Evolutionary conservation across 441 rosid genomes (phyloP).

Genomic region (Bocquillonia castaneifolia): DNA sequence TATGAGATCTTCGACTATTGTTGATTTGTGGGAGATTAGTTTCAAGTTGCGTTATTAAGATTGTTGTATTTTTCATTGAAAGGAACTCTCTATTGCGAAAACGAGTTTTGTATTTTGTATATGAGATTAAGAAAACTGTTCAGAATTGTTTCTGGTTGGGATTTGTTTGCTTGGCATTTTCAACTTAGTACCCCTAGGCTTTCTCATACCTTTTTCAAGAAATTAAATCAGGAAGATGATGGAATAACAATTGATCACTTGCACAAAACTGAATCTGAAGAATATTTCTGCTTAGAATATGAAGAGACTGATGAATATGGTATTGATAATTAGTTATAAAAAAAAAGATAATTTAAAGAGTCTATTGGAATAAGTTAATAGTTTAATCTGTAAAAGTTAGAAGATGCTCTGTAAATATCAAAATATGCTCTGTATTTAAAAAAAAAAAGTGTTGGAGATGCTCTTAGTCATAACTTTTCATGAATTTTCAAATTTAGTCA

Average conservation of each 20-base stretch:
- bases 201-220: slow-evolving; percentile 28
- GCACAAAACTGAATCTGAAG: slow-evolving; percentile 38
- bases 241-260: slow-evolving; percentile 55
- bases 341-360: too few relatives aligned
- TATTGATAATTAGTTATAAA: too few relatives aligned
- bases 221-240: slow-evolving; percentile 26
- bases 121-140: slow-evolving; percentile 61
- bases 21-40: slow-evolving; percentile 81
- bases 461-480: too few relatives aligned
- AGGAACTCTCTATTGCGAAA: slow-evolving; percentile 59
- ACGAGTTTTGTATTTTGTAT: slow-evolving; percentile 66
- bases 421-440: too few relatives aligned
- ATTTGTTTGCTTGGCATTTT: slow-evolving; percentile 57
- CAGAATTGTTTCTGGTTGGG: slow-evolving; percentile 76
- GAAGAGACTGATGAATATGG: slow-evolving; percentile 47
- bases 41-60: slow-evolving; percentile 76
- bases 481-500: too few relatives aligned
- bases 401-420: too few relatives aligned
- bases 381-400: too few relatives aligned
- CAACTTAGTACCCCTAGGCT: slow-evolving; percentile 37
- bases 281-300: slow-evolving; percentile 61
- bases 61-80: slow-evolving; percentile 57
- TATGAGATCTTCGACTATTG: too few relatives aligned
- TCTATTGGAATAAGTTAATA: too few relatives aligned
- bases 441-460: too few relatives aligned